Base-by-base conservation (phyloP, 2,329 filamentous ascomycete species). In the Arthrobotrys entomopaga region DNA sequence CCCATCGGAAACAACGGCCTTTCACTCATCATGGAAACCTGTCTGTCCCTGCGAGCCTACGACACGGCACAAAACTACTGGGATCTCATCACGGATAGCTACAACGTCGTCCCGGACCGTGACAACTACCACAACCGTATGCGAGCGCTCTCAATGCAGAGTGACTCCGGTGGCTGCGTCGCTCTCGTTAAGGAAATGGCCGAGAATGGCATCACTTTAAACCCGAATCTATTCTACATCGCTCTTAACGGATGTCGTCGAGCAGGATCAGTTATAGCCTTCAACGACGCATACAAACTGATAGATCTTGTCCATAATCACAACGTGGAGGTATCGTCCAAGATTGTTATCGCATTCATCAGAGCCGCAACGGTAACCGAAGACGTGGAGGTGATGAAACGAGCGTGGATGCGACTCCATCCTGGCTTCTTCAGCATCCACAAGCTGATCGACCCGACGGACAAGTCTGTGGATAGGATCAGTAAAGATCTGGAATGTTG, bases 21-120 rank as follows among this genome's bases (percentile, higher is more conserved):
- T 1, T 90, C 90, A 0, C 81, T 96, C 48, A 80, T 96, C 16
- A 81, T 96, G 54, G 84, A 87, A 48, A 86, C 89, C 6, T 87
- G 92, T 60, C 82, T 85, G 11, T 84, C 86, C 38, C 85, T 88
- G 24, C 85, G 87, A 58, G 85, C 87, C 57, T 87, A 87, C 13
- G 85, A 86, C n/a, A 82, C 87, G 16, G 90, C 88, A n/a, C 82
- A 86, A 60, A 85, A 85, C 46, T 97, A 97, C 81, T 98, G 93
- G 93, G 84, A 89, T 16, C 80, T 90, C 4, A 83, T 98, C 67
- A 91, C 90, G 4, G 80, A 84, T 1, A 82, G 84, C 15, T 85
- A 88, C 80, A 82, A 82, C n/a, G 82, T 97, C 69, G 80, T 83
- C 1, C 93, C 94, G 0, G 93, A 97, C 80, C 78, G 83, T 7